phyloP scores from a whole-genome alignment of 2,329 filamentous ascomycete species.

The Scorias spongiosa region DNA sequence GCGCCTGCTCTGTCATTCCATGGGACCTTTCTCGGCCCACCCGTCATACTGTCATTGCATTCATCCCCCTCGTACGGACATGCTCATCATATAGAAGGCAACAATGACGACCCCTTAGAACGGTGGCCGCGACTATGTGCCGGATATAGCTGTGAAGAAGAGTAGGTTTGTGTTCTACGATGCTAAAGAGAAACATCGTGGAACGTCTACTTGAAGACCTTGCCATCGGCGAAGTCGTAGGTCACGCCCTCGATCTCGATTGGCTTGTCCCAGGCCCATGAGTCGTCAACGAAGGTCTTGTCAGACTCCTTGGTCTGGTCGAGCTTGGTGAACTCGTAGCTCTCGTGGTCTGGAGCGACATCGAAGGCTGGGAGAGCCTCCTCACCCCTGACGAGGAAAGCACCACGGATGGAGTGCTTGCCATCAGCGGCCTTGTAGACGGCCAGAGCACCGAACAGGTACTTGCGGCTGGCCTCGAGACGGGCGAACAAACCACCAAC shows the following conservation, averaged over 20 bases:
- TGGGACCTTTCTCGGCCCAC: too few species aligned
- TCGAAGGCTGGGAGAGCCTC: slow-evolving; percentile 78
- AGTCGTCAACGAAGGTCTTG: slow-evolving; percentile 67
- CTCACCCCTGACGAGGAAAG: slow-evolving; percentile 87
- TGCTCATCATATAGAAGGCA: too few species aligned
- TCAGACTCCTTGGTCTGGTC: slow-evolving; percentile 76
- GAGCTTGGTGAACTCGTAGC: slow-evolving; percentile 92
- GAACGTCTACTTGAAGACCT: slow-evolving; percentile 87
- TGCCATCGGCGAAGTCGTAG: slow-evolving; percentile 77
- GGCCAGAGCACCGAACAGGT: slow-evolving; percentile 78
- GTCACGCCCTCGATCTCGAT: slow-evolving; percentile 70
- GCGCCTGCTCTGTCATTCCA: too few species aligned
- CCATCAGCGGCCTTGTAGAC: slow-evolving; percentile 83
- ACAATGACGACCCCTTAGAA: too few species aligned
- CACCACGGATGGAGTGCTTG: slow-evolving; percentile 71
- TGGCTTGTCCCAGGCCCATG: slow-evolving; percentile 88
- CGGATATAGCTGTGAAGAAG: too few species aligned
- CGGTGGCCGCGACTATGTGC: too few species aligned
- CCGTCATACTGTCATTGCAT: too few species aligned
- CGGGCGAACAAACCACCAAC: slow-evolving; percentile 95
- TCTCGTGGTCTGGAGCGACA: slow-evolving; percentile 93
- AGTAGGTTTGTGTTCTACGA: too few species aligned
- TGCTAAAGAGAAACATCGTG: neutral
- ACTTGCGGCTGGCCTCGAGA: slow-evolving; percentile 96
- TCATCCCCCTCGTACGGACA: too few species aligned